Base-by-base conservation (phyloP, 2,329 filamentous ascomycete species). In the Cytospora schulzeri region DNA sequence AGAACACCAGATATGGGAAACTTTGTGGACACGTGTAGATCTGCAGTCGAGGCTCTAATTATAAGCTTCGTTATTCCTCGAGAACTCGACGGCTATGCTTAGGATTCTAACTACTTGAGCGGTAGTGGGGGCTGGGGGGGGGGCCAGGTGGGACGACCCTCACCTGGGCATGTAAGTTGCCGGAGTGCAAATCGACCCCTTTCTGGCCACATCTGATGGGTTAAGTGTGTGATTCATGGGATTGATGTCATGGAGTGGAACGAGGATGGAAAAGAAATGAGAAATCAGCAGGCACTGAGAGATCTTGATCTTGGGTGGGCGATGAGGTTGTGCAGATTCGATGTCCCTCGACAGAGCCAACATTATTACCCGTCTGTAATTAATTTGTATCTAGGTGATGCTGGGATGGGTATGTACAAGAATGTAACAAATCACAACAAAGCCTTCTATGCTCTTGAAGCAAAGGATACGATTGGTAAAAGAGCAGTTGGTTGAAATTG, bases 251-350 rank as follows among this genome's bases (percentile, higher is more conserved):
- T 9, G 11, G n/a, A 48, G 9, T 9, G 2, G 45, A 19, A 22
- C 9, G 11, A 24, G 58, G 14, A 17, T 6, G 22, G 48, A 6
- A 9, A 9, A 41, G 22, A 19, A 2, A 2, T n/a, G 24, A 26
- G 33, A 15, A 35, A 15, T 11, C 38, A 41, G 38, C 15, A 41
- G 38, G 6, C 19, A 41, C 2, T 2, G n/a, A 17, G 38, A n/a
- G 33, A 4, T 1, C 4, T 53, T 45, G 31, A 60, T 48, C n/a
- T 41, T 22, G 22, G 50, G 12, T 29, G 17, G 14, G 15, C 6
- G 12, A 60, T 24, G 58, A 50, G 58, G 58, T 50, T 60, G 50
- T 60, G 58, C 33, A n/a, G 17, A 17, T 33, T 31, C 29, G 29
- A 31, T 31, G 9, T 41, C 12, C 51, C 24, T 29, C 58, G 24